These are phyloP conservation scores for Lophiotrema nucula DNA, from an alignment of 495 filamentous ascomycete genomes.

Conservation along the genomic window DNA sequence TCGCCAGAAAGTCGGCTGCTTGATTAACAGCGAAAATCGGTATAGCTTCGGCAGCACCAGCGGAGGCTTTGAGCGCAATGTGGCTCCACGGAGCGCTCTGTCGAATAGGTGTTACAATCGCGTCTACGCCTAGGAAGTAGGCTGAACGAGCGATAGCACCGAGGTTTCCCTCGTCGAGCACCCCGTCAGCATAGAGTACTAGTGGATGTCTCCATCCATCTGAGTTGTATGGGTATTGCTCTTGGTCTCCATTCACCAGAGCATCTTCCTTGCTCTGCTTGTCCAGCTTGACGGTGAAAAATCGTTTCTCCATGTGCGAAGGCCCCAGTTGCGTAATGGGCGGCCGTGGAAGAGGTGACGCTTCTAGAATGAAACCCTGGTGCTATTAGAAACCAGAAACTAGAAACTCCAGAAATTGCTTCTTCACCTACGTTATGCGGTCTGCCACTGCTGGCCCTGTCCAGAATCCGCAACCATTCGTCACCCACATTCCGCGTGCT, in stretches of 20 bases:
- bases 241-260: constrained; percentile 62
- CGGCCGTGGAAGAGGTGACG: constrained; percentile 72
- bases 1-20: constrained; percentile 65
- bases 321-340: constrained; percentile 62
- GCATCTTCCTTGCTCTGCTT: constrained; percentile 73
- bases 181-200: constrained; percentile 76
- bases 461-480: constrained; percentile 63
- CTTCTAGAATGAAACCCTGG: constrained; percentile 80
- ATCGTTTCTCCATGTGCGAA: not conserved
- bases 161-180: constrained; percentile 86
- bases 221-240: constrained; percentile 38
- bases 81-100: constrained; percentile 68
- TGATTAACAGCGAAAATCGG: constrained; percentile 65
- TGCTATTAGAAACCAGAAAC: not conserved
- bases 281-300: constrained; percentile 59
- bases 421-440: constrained; percentile 79
- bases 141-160: constrained; percentile 85
- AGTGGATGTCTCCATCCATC: constrained; percentile 64
- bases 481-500: constrained; percentile 50
- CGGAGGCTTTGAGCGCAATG: constrained; percentile 78
- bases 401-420: no score
- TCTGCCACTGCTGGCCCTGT: constrained; percentile 77
- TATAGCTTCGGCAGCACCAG: constrained; percentile 79
- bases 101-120: constrained; percentile 43
- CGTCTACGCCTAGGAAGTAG: constrained; percentile 80